These are phyloP conservation scores for Podospora didyma DNA, from an alignment of 495 filamentous ascomycete species.

Conservation along the genomic window DNA sequence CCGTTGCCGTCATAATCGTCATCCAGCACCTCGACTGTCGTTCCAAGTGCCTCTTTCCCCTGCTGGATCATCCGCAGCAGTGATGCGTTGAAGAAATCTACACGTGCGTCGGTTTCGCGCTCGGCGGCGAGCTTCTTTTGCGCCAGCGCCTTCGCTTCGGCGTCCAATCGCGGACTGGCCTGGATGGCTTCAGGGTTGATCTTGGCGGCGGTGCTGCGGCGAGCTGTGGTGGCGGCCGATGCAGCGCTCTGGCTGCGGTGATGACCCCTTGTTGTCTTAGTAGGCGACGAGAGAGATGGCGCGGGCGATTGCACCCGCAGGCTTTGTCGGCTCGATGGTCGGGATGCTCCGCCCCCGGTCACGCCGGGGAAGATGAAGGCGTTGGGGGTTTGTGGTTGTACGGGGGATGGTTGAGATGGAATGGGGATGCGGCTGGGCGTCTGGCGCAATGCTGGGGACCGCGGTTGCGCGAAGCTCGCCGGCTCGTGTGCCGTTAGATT, in stretches of 20 bases:
- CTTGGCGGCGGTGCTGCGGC: conserved; percentile 8
- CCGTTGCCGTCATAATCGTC: conserved; percentile 57
- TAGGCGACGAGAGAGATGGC: conserved; percentile 12
- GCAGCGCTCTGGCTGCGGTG: conserved; percentile 31
- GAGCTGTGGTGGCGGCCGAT: conserved; percentile 24
- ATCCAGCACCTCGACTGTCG: conserved; percentile 61
- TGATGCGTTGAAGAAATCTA: conserved; percentile 72
- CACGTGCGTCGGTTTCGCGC: conserved; percentile 70
- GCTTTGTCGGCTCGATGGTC: conserved; percentile 29
- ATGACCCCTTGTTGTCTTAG: conserved; percentile 22
- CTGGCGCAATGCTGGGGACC: conserved; percentile 26
- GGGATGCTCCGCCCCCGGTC: conserved; percentile 14
- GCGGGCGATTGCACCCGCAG: neutral
- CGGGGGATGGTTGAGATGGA: conserved; percentile 10
- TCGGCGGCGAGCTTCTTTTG: conserved; percentile 65
- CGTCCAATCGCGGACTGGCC: conserved; percentile 40
- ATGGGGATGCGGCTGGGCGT: conserved; percentile 39
- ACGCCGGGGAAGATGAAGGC: conserved; percentile 12
- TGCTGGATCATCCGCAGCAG: conserved; percentile 82
- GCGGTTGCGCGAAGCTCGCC: conserved; percentile 51
- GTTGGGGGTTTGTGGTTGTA: conserved; percentile 9
- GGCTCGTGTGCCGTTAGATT: conserved; percentile 36
- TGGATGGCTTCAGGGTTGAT: conserved; percentile 26
- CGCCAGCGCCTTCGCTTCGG: conserved; percentile 64
- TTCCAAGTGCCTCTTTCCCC: conserved; percentile 81